These are phyloP conservation scores for Trypanosoma scelopori DNA, from an alignment of 208 protist species.

Conservation along the genomic window DNA sequence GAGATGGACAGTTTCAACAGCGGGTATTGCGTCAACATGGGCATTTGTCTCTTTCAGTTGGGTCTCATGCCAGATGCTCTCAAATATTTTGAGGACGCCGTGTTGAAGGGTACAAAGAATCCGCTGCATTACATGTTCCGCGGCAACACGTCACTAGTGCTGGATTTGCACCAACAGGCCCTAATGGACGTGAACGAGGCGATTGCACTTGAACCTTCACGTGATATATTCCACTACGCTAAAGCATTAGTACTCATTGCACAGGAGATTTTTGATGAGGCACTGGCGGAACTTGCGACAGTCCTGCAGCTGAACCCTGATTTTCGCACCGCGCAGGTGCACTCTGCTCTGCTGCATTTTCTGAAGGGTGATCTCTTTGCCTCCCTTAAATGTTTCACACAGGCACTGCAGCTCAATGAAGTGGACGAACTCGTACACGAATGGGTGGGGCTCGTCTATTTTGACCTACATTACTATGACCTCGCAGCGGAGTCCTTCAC, in stretches of 20 bases:
- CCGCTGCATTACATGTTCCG: slow-evolving; percentile 71
- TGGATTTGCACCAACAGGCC: slow-evolving; percentile 51
- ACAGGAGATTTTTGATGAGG: slow-evolving; percentile 30
- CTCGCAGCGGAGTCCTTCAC: slow-evolving; percentile 76
- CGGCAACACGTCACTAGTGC: slow-evolving; percentile 60
- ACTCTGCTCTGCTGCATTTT: slow-evolving; percentile 57
- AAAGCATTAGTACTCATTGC: slow-evolving; percentile 53
- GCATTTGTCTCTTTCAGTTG: slow-evolving; percentile 62
- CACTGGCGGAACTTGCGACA: slow-evolving; percentile 36
- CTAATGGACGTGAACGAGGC: slow-evolving; percentile 62
- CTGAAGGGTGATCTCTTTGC: slow-evolving; percentile 36
- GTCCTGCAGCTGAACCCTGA: slow-evolving; percentile 40
- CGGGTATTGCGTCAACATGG: slow-evolving; percentile 73
- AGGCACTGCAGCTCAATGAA: slow-evolving; percentile 36
- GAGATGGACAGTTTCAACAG: slow-evolving; percentile 54
- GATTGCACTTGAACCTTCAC: slow-evolving; percentile 39
- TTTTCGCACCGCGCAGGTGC: slow-evolving; percentile 46
- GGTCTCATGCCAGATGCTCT: slow-evolving; percentile 54
- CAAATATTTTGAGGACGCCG: slow-evolving; percentile 66
- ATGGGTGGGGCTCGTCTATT: slow-evolving; percentile 73
- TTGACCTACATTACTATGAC: slow-evolving; percentile 67
- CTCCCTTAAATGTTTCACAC: slow-evolving; percentile 51
- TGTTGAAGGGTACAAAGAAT: slow-evolving; percentile 44
- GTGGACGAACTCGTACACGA: slow-evolving; percentile 57
- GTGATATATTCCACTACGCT: slow-evolving; percentile 47